A percentile compares a stretch with the other conserved stretches of the same genome.
Conservation (phyloP, 2,329 filamentous ascomycete genomes). For the Alternaria burnsii region DNA sequence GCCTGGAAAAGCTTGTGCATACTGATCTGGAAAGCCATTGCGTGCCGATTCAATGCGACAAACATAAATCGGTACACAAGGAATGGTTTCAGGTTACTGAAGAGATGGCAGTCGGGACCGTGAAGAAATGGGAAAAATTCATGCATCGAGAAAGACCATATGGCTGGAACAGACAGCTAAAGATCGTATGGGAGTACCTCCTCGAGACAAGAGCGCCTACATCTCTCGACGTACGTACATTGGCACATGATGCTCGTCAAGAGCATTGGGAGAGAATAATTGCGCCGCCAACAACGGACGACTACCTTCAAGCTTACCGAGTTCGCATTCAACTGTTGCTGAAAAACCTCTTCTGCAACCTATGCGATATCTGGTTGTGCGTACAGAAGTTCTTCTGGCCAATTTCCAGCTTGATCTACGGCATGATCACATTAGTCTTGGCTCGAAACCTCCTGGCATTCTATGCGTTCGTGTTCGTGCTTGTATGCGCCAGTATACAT, state of each 20-base stretch:
- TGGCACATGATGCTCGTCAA: conserved; percentile 9
- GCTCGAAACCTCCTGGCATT: conserved; percentile 15
- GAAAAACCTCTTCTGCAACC: background rate
- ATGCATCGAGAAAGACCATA: conserved; percentile 21
- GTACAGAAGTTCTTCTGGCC: conserved; percentile 18
- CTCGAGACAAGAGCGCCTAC: conserved; percentile 3
- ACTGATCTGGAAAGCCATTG: conserved; percentile 6
- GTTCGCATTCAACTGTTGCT: background rate
- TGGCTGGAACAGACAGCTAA: conserved; percentile 10
- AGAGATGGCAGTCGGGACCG: conserved; percentile 12
- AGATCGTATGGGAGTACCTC: conserved; percentile 15
- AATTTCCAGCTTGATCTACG: conserved; percentile 14
- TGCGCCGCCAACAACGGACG: conserved; percentile 8
- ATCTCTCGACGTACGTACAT: background rate
- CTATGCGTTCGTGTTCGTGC: conserved; percentile 15
- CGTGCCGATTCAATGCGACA: background rate
- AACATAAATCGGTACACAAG: conserved; percentile 7
- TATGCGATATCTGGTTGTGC: background rate
- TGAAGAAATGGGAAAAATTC: conserved; percentile 23
- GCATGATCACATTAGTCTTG: conserved; percentile 7
- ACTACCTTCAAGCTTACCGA: conserved; percentile 1
- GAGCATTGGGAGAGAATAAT: conserved; percentile 17
- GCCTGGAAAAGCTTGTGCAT: conserved; percentile 15
- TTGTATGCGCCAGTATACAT: conserved; percentile 11
- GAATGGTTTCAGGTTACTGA: conserved; percentile 21